Base-by-base conservation (phyloP, 2,329 filamentous ascomycete genomes). In the Penicillium italicum region DNA sequence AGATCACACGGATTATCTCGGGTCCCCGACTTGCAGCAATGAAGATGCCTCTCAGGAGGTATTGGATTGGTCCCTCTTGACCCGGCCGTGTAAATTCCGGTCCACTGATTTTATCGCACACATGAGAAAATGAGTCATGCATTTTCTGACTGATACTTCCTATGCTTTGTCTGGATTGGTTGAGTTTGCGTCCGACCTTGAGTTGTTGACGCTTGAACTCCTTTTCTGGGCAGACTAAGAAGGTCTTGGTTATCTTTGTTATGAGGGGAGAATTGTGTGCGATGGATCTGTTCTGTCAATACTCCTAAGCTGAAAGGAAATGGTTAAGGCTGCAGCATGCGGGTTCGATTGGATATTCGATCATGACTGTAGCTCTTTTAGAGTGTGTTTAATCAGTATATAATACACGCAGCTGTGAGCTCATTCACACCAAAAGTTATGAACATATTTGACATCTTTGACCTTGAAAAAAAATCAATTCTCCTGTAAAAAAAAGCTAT, bases 11-110 rank as follows among this genome's bases (percentile, higher is more conserved):
- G 66, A 61, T 37, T 38, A 55, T 24, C 49, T 62, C 67, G 69
- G 69, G 72, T 70, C 61, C 58, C 60, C 60, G 74, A 74, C 74
- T 76, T 70, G 74, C 58, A 76, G 69, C 74, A 76, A 76, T 75
- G 73, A 76, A 74, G 64, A 69, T 69, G 56, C 51, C 56, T 44
- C 47, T 22, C 28, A 16, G 16, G 22, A 55, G 53, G 55, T 62
- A 69, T 71, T 57, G 71, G 72, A 76, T 74, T 76, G 73, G 73
- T 75, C 73, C 65, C 51, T 60, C 59, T 58, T 62, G 57, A 65
- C 69, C 72, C 69, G 64, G 62, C 70, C 69, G 66, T 68, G 60
- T 62, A 61, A 64, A 62, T 57, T 57, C 54, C 66, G 70, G 68
- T 62, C 49, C 33, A 52, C 51, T 52, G 63, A 63, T 63, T 51